A percentile compares a stretch with the other conserved stretches of the same genome.
These are phyloP conservation scores for Ascochyta lentis DNA, from an alignment of 2,329 filamentous ascomycete genomes.

Conservation along the genomic window DNA sequence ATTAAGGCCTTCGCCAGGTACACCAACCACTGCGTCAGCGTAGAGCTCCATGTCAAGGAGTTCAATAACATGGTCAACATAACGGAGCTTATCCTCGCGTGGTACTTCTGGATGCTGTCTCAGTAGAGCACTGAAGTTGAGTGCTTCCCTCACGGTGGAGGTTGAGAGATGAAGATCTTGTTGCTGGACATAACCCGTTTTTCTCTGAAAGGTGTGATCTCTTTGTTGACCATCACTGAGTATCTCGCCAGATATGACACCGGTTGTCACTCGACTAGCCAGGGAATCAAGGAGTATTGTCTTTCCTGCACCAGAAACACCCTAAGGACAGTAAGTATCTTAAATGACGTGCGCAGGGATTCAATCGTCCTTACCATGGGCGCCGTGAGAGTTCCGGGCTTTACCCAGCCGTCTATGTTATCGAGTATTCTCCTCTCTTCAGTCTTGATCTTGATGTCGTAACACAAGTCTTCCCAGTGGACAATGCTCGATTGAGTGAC, in stretches of 20 bases:
- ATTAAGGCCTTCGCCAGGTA: slow-evolving; percentile 68
- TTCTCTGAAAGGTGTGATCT: slow-evolving; percentile 81
- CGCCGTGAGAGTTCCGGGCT: slow-evolving; percentile 79
- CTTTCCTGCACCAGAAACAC: slow-evolving; percentile 73
- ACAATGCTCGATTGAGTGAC: too few relatives aligned
- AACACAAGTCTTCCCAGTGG: too few relatives aligned
- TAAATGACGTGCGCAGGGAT: too few relatives aligned
- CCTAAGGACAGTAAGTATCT: too few relatives aligned
- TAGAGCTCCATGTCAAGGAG: slow-evolving; percentile 76
- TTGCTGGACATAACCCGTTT: slow-evolving; percentile 65
- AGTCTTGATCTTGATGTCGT: too few relatives aligned
- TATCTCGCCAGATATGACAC: slow-evolving; percentile 83
- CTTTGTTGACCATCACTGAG: slow-evolving; percentile 68
- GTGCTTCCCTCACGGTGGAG: slow-evolving; percentile 67
- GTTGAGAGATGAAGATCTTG: slow-evolving; percentile 65
- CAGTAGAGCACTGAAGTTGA: slow-evolving; percentile 76
- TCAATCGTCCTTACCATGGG: slow-evolving; percentile 65
- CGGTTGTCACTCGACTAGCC: slow-evolving; percentile 72
- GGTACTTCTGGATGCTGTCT: slow-evolving; percentile 69
- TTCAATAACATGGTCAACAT: slow-evolving; percentile 86
- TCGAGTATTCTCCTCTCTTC: too few relatives aligned
- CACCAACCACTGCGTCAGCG: slow-evolving; percentile 82
- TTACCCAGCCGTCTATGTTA: neutral
- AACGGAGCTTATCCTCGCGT: slow-evolving; percentile 73
- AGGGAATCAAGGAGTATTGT: slow-evolving; percentile 85